phyloP scores from a whole-genome alignment of 768 basidiomycete genomes.

The Collybiopsis luxurians region DNA sequence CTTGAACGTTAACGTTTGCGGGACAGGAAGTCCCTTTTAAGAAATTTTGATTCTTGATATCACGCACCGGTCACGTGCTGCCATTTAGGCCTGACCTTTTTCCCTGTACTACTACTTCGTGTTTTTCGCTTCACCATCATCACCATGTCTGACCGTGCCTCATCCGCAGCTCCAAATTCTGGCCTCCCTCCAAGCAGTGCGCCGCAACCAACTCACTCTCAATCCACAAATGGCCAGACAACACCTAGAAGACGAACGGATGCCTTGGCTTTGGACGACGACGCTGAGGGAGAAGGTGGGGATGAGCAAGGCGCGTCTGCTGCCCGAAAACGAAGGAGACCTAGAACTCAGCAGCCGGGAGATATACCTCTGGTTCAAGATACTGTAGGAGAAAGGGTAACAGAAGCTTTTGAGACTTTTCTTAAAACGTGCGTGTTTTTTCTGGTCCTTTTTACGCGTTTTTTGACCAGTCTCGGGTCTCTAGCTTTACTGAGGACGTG shows the following conservation, averaged over 20 bases:
- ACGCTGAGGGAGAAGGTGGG: constrained; percentile 50
- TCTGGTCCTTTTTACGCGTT: constrained; percentile 1
- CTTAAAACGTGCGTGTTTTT: constrained; percentile 71
- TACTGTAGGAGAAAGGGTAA: constrained; percentile 93
- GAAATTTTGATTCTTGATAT: too few relatives aligned
- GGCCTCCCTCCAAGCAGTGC: constrained; percentile 45
- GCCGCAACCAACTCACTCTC: constrained; percentile 19
- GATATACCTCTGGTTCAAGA: constrained; percentile 90
- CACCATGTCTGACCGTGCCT: constrained; percentile 9
- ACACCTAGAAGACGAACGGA: constrained; percentile 44
- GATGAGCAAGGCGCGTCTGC: constrained; percentile 33
- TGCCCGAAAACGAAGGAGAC: constrained; percentile 40
- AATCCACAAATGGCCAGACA: constrained; percentile 19
- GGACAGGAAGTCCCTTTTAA: background rate
- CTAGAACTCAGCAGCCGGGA: constrained; percentile 47
- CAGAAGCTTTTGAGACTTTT: constrained; percentile 89
- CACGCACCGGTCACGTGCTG: too few relatives aligned
- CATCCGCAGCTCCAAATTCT: background rate
- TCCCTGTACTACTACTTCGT: too few relatives aligned
- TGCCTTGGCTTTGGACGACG: constrained; percentile 52
- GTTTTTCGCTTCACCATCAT: constrained; percentile 8
- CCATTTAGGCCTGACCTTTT: constrained; percentile 23
- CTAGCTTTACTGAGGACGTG: constrained; percentile 82
- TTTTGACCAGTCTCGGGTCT: constrained; percentile 13
- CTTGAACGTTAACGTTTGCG: background rate